phyloP scores from a whole-genome alignment of 2,329 filamentous ascomycete species.

The Fusarium ambrosium region DNA sequence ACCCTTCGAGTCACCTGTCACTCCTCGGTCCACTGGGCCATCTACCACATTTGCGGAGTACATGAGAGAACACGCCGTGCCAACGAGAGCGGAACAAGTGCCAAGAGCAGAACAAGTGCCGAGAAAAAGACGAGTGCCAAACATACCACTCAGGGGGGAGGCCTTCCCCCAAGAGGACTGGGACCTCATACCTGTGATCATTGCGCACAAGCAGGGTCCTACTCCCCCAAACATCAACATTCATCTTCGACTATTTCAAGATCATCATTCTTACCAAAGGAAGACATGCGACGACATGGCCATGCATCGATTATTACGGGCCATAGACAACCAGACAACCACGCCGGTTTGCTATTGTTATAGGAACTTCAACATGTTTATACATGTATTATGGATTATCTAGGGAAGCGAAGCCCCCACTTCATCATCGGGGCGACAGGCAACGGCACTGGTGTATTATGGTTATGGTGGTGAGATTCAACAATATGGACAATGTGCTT shows the following conservation, averaged over 20 bases:
- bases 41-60: no score
- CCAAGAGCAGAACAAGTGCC: no score
- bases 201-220: no score
- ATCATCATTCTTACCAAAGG: neutral
- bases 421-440: neutral
- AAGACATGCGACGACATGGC: neutral
- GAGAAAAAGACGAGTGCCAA: no score
- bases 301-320: neutral
- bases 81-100: no score
- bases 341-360: neutral
- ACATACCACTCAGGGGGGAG: no score
- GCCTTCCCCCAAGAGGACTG: no score
- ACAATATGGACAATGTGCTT: neutral
- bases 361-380: neutral
- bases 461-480: neutral
- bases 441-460: neutral
- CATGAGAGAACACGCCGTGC: no score
- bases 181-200: no score
- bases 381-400: neutral
- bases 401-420: neutral
- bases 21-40: no score
- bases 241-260: neutral
- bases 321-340: neutral
- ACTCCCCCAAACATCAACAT: neutral
- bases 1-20: no score